Percentiles rank a stretch among this genome's conserved stretches.
Conservation (phyloP, 305 asterid species). For the Fraxinus floribunda region DNA sequence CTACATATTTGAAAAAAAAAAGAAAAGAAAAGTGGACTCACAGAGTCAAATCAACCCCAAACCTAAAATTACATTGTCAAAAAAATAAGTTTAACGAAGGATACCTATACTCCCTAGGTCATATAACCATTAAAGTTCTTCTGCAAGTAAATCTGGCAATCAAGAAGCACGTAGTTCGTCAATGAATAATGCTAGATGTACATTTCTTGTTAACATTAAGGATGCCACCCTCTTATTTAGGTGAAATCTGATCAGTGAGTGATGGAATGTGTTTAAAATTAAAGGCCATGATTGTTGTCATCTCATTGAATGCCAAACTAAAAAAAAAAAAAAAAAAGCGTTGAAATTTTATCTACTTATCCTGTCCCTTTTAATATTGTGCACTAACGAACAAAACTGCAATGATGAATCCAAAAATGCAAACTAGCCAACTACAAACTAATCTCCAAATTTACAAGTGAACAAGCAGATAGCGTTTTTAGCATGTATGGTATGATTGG, state of each 20-base stretch:
- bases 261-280: too few relatives aligned
- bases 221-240: too few relatives aligned
- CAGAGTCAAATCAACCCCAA: background rate
- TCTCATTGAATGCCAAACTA: too few relatives aligned
- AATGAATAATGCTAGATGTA: too few relatives aligned
- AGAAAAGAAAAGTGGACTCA: background rate
- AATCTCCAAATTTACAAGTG: background rate
- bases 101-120: background rate
- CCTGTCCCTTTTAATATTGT: background rate
- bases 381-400: background rate
- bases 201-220: too few relatives aligned
- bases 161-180: background rate
- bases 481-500: background rate
- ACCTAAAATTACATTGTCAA: background rate
- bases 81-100: background rate
- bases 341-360: background rate
- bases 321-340: too few relatives aligned
- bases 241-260: too few relatives aligned
- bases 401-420: background rate
- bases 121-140: background rate
- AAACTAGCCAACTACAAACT: background rate
- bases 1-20: background rate
- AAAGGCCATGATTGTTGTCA: too few relatives aligned
- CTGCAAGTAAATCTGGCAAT: background rate
- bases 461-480: background rate